Base-by-base conservation (phyloP, 2,329 filamentous ascomycete species). In the Sordariomycetes sp. region DNA sequence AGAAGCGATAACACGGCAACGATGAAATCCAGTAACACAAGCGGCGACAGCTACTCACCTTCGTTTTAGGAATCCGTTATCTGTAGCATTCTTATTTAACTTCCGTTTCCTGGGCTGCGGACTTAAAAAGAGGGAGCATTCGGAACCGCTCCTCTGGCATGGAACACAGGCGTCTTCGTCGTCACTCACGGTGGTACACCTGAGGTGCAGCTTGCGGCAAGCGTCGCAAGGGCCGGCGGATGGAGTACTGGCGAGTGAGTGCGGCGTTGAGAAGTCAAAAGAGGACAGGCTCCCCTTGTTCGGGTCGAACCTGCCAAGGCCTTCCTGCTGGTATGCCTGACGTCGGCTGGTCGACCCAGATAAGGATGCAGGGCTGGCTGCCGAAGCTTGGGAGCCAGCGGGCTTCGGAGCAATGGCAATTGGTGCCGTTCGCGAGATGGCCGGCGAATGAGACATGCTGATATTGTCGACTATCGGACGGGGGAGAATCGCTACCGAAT, bases 21-120 rank as follows among this genome's bases (percentile, higher is more conserved):
- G 45, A 20, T 12, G 7, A 24, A 50, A 24, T 7, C 7, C 45
- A 50, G 45, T 50, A 50, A 22, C 20, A 52, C 24, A 52, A 34
- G 8, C 51, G 24, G 51, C 51, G 10, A 13, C 24, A 35, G 58
- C 52, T 55, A 73, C 82, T 75, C 76, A 89, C 86, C 85, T 86
- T 78, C 85, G 80, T 72, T 87, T 88, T 66, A 78, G 79, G 62
- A 74, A 72, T 61, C 74, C 77, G 61, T 85, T 81, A 62, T 83
- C 80, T 66, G 76, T 73, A 60, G 76, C 73, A 64, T 84, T 80
- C 65, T 81, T 78, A 70, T 85, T 82, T 61, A 89, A 73, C 74
- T 91, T 92, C 67, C 89, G 80, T 75, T 94, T 94, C 64, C 89
- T 81, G 58, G 86, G 84, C 66, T 85, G 83, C 25, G 88, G 88